Base-by-base conservation (phyloP, 2,329 filamentous ascomycete genomes). In the Fusarium pseudograminearum region DNA sequence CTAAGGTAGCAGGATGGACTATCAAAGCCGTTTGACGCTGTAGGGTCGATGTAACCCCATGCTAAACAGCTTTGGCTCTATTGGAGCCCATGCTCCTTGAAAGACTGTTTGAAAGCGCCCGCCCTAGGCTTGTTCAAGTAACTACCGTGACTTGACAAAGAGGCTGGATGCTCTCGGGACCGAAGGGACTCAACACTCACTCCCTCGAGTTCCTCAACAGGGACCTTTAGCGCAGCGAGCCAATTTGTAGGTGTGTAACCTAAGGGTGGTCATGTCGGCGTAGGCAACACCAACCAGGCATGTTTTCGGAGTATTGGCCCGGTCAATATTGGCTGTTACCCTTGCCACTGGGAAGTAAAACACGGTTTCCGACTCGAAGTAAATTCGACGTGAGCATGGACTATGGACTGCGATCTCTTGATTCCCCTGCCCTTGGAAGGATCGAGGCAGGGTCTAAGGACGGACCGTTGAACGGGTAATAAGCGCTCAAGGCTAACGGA, bases 401-500 rank as follows among this genome's bases (percentile, higher is more conserved):
- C 9, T 8, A 15, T 46, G 44, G 20, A 10, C 8, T 41, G n/a
- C 28, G 24, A 41, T 41, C 14, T 22, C 24, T 41, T 28, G 20
- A n/a, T 36, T 33, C 48, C 33, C 33, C 24, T 40, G 20, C 22
- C 18, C 33, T 28, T 28, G 5, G 51, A 30, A 18, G 20, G 44
- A 48, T 33, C 22, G 47, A 31, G 55, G 15, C 14, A 57, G 44
- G 47, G 24, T 44, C 26, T 36, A 26, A 55, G 42, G n/a, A 40
- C 38, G 22, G 40, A 34, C 31, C 31, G 44, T 48, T 42, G 14
- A 28, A 38, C 38, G 33, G 41, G 20, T 18, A 41, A 47, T 16
- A 67, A 44, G 47, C 40, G 67, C 46, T 48, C 31, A 33, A 57
- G 52, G 30, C 30, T 38, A 63, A 61, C 44, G 34, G 41, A 47